Evolutionary conservation across 441 rosid genomes (phyloP).

Genomic region (Gossypium schwendimanii): DNA sequence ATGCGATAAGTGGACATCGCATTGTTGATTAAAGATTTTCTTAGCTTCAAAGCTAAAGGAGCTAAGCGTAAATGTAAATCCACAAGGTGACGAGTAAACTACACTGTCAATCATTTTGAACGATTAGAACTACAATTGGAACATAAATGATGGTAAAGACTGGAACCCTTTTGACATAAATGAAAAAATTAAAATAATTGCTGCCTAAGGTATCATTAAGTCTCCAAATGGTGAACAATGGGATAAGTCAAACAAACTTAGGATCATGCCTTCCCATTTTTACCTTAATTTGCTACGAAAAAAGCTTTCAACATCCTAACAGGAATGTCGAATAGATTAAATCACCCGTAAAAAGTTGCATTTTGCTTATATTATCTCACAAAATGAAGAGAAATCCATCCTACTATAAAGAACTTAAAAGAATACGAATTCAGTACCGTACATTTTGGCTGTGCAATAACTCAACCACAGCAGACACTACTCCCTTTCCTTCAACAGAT

Average conservation of each 20-base stretch:
- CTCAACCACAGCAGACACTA: slow-evolving; percentile 81
- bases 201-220: background rate
- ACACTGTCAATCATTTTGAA: background rate
- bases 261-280: background rate
- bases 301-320: background rate
- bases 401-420: background rate
- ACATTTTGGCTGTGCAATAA: slow-evolving; percentile 54
- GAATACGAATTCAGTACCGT: slow-evolving; percentile 17
- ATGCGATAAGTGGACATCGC: background rate
- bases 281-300: background rate
- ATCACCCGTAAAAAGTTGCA: background rate
- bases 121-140: background rate
- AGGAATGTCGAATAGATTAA: background rate
- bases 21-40: background rate
- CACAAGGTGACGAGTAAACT: background rate
- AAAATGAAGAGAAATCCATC: background rate
- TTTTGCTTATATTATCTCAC: background rate
- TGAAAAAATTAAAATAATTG: background rate
- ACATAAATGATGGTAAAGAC: background rate
- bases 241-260: background rate
- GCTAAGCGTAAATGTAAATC: background rate
- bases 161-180: background rate
- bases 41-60: background rate
- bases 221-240: background rate
- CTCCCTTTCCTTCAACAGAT: slow-evolving; percentile 72